Evolutionary conservation across 352 stramenopile genomes (phyloP).

Genomic region (Pythium dissotocum): DNA sequence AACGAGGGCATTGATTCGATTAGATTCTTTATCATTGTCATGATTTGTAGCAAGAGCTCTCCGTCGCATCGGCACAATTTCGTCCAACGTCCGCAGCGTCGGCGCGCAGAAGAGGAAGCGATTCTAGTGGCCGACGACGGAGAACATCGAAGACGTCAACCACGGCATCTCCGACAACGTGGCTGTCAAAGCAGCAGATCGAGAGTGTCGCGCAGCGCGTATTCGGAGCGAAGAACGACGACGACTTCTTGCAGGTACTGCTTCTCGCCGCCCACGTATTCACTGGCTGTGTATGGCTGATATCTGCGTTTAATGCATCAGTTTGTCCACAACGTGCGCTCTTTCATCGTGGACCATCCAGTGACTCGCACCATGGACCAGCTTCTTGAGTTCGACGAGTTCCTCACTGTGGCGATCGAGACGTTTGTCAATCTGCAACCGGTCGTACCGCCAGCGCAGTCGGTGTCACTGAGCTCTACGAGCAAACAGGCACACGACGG

Average conservation of each 20-base stretch:
- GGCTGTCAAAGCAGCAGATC: conserved; percentile 54
- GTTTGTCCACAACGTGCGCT: conserved; percentile 24
- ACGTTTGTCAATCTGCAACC: conserved; percentile 10
- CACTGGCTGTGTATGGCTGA: no score
- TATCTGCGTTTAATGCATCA: background rate
- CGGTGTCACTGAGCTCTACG: conserved; percentile 15
- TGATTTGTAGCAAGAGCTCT: conserved; percentile 7
- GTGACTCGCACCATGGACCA: conserved; percentile 3
- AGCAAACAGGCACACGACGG: conserved; percentile 21
- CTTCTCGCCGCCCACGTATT: no score
- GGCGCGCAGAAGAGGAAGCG: conserved; percentile 3
- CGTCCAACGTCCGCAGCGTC: conserved; percentile 20
- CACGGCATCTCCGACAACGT: conserved; percentile 15
- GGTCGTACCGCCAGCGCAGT: background rate
- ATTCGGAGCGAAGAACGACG: conserved; percentile 51
- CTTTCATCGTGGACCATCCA: conserved; percentile 9
- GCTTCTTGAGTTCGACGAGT: conserved; percentile 22
- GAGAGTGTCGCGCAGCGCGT: conserved; percentile 41
- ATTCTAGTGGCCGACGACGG: background rate
- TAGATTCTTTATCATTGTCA: background rate
- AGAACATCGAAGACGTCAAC: background rate
- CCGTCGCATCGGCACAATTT: conserved; percentile 3
- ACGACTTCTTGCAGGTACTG: conserved; percentile 48
- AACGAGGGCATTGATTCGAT: background rate
- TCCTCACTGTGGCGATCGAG: conserved; percentile 16